A percentile compares a stretch with the other conserved stretches of the same genome.
Conservation (phyloP, 1,139 yeast genomes). For the Diutina siamensis region DNA sequence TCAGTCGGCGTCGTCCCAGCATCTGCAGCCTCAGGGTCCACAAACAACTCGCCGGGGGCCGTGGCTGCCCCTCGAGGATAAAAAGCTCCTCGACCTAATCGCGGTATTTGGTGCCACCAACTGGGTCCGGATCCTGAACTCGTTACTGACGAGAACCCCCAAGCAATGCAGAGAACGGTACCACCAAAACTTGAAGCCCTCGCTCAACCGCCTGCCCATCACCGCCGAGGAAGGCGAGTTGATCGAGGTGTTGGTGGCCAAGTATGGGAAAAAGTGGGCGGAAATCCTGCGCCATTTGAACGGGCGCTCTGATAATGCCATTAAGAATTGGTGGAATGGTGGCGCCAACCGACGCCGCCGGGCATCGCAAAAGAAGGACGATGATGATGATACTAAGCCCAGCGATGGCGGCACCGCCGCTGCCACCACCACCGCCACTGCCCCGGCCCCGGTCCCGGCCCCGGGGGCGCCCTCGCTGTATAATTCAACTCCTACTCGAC, state of each 20-base stretch:
- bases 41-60: conserved; percentile 3
- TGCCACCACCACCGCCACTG: not conserved
- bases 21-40: not conserved
- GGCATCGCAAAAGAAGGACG: conserved; percentile 8
- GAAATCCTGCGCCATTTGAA: conserved; percentile 82
- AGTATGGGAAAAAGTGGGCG: conserved; percentile 89
- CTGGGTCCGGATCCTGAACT: conserved; percentile 79
- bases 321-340: conserved; percentile 96
- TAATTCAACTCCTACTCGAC: not conserved
- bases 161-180: conserved; percentile 89
- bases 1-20: not conserved
- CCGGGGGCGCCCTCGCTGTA: not conserved
- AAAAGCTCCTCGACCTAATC: conserved; percentile 57
- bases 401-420: not conserved
- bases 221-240: conserved; percentile 73
- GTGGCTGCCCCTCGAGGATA: conserved; percentile 6
- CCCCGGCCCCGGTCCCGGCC: not conserved
- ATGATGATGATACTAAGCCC: not conserved
- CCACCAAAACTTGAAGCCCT: conserved; percentile 84
- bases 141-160: conserved; percentile 69
- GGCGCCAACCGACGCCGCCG: conserved; percentile 68
- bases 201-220: conserved; percentile 72
- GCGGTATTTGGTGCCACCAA: conserved; percentile 71
- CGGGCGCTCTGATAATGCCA: conserved; percentile 83
- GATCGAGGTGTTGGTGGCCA: conserved; percentile 68